Evolutionary conservation across 768 basidiomycete species (phyloP).

Genomic region (Termitomyces sp.): DNA sequence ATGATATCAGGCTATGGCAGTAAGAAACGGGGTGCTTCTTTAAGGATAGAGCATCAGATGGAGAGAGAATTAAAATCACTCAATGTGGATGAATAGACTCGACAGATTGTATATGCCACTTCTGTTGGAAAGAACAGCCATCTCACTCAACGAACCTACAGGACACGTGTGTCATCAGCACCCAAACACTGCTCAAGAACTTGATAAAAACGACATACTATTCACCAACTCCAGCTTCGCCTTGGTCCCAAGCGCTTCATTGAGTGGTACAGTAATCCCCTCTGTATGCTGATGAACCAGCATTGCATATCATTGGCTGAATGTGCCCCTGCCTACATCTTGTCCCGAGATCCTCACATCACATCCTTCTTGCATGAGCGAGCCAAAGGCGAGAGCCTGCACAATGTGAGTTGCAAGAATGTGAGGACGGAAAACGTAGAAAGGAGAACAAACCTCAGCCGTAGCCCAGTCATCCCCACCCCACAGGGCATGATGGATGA

Average conservation of each 20-base stretch:
- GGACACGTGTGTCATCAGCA: neutral
- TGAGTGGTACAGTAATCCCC: conserved; percentile 76
- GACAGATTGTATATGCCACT: too few relatives aligned
- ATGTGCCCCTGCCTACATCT: conserved; percentile 89
- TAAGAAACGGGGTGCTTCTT: too few relatives aligned
- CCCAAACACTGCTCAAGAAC: neutral
- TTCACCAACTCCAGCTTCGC: conserved; percentile 86
- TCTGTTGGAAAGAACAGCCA: conserved; percentile 86
- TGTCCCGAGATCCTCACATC: conserved; percentile 92
- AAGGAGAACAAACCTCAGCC: conserved; percentile 60
- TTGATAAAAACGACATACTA: conserved; percentile 44
- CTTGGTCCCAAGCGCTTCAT: conserved; percentile 61
- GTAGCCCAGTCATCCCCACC: conserved; percentile 92
- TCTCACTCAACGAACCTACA: conserved; percentile 82
- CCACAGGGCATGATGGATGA: too few relatives aligned
- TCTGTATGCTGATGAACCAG: conserved; percentile 87
- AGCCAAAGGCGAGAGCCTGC: conserved; percentile 85
- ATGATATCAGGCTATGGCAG: too few relatives aligned
- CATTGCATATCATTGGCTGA: conserved; percentile 91
- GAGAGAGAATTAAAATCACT: too few relatives aligned
- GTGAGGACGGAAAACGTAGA: too few relatives aligned
- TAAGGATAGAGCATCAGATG: too few relatives aligned
- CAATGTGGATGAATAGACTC: too few relatives aligned
- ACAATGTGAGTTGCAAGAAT: neutral
- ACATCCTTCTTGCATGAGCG: conserved; percentile 76